Evolutionary conservation across 2,329 filamentous ascomycete species (phyloP).

Genomic region (Capronia epimyces): DNA sequence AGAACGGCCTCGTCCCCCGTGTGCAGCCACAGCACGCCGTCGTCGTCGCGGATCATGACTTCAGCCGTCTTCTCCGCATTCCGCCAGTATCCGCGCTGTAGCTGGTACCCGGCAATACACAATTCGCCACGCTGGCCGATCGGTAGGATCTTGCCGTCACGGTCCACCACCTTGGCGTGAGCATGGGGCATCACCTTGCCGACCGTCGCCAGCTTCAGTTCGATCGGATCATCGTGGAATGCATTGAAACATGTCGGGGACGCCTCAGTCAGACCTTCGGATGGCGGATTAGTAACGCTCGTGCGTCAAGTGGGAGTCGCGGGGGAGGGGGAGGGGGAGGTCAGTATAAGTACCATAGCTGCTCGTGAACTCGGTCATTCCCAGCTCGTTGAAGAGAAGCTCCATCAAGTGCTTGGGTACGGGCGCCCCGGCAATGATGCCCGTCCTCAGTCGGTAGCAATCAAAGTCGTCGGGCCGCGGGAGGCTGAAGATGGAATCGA

Average conservation of each 20-base stretch:
- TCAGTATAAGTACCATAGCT: slow-evolving; percentile 47
- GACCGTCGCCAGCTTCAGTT: slow-evolving; percentile 63
- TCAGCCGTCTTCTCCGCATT: slow-evolving; percentile 71
- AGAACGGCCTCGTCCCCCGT: slow-evolving; percentile 58
- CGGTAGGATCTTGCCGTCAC: slow-evolving; percentile 59
- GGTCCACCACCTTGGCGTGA: slow-evolving; percentile 70
- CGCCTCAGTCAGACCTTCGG: slow-evolving; percentile 65
- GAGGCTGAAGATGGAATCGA: slow-evolving; percentile 57
- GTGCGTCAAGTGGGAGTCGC: too few relatives aligned
- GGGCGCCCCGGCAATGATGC: slow-evolving; percentile 72
- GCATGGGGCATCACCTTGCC: slow-evolving; percentile 71
- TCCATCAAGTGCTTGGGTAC: slow-evolving; percentile 72
- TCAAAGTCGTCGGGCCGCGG: slow-evolving; percentile 47
- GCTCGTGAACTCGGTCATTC: slow-evolving; percentile 68
- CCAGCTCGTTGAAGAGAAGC: slow-evolving; percentile 62
- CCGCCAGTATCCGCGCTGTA: slow-evolving; percentile 57
- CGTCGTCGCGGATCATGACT: slow-evolving; percentile 61
- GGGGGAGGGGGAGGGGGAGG: background rate
- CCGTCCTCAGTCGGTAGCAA: slow-evolving; percentile 58
- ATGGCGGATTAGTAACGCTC: background rate
- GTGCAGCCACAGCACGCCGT: slow-evolving; percentile 55
- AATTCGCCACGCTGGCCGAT: slow-evolving; percentile 66
- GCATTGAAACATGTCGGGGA: slow-evolving; percentile 77
- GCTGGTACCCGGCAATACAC: slow-evolving; percentile 71
- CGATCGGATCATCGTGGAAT: slow-evolving; percentile 65